Evolutionary conservation across 148 eudicot genomes (phyloP), one percentile per base, ranked within the genome.

Genomic region (Agrostemma githago): DNA sequence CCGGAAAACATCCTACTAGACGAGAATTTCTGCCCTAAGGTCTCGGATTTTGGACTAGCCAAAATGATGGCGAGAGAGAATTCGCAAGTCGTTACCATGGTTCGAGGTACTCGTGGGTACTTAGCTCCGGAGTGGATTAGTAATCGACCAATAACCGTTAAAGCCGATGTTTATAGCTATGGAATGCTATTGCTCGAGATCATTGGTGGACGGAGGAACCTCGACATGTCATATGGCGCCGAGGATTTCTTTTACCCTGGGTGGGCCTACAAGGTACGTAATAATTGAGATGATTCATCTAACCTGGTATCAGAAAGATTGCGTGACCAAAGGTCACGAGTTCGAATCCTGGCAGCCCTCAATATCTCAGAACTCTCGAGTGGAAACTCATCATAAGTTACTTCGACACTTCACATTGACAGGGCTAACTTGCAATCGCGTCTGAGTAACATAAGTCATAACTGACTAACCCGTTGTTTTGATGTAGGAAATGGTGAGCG

Each of bases 61-160:
- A 94, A 94, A 75, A 15, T 94, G 73, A 91, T 94, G 97, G 88
- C 88, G 12, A 80, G 92, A 79, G 97, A 89, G 43, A 89, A 88
- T 72, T 88, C 92, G 4, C 92, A 89, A 51, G 97, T 92, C 3
- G 92, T 95, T 42, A 92, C 98, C 7, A 92, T 90, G 98, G 82
- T 95, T 68, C 83, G 98, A 77, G 97, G 98, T 59, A 95, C 98
- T n/a, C 82, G 97, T 76, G 98, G 97, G 14, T 95, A 95, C 80
- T 86, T 95, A 41, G 98, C 97, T 9, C 98, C 98, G 0, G 98
- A 95, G 62, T 92, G 97, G 98, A 82, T 95, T 16, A 92, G 93
- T 74, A 95, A 92, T 65, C 90, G 97, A 34, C 93, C 96, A 19
- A 84, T 95, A 20, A 95, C 97, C 2, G 98, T 92, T 4, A 95